Evolutionary conservation across 441 rosid genomes (phyloP), one percentile per base, ranked within the genome.

Genomic region (Viola pubescens): DNA sequence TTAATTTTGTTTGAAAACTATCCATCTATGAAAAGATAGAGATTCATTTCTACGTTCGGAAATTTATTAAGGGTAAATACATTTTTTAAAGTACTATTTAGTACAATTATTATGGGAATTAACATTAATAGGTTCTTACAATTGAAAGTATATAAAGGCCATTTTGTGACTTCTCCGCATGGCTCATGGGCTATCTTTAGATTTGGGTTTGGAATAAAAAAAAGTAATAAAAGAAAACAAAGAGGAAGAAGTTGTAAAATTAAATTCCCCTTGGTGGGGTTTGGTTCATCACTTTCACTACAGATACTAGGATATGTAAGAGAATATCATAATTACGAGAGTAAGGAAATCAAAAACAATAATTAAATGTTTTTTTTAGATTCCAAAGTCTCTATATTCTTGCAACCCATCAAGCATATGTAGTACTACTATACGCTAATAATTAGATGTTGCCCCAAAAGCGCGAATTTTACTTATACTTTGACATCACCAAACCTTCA

Each of bases 131-230:
- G 45, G 2, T 7, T 48, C 14, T 38, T 38, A 1, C 19, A 60
- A 48, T 10, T 39, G 55, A 37, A 54, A 59, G 78, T 70, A 62
- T 58, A 58, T 57, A 72, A 69, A 56, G 60, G 69, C 61, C 70
- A 72, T 58, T 44, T 38, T 38, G 4, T 44, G 39, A 5, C 48
- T 39, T 34, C 67, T 61, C 52, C 48, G 54, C 48, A 70, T 51
- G 26, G 26, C 26, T 19, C 26, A 19, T 19, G 26, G 26, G 26
- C 26, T 75, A 73, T 67, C 85, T 75, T 79, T 77, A 61, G 75
- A 59, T 65, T 77, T 79, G 70, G 78, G 78, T 75, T 77, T 75
- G 75, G 84, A 79, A 76, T 77, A n/a, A 70, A 67, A 55, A 64
- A 67, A 77, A 78, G 58, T 70, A 13, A 53, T 19, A 37, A 13